Evolutionary conservation across 108 stramenopile species (phyloP), one percentile per base, ranked within the genome.

Genomic region (Aurantiochytrium sp.): DNA sequence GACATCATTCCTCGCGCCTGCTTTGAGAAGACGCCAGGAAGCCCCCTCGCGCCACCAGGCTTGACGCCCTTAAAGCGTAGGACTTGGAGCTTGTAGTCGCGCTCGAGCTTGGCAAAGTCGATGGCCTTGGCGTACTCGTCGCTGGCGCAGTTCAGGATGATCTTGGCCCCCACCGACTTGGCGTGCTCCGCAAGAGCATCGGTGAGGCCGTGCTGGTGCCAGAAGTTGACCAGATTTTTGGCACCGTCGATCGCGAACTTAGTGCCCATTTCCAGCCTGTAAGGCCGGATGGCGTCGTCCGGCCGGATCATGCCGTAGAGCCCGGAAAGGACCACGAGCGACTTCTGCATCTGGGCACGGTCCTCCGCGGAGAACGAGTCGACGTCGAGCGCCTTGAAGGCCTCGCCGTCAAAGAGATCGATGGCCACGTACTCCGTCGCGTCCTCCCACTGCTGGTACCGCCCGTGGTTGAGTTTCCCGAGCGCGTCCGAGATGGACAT

Each of bases 1-100:
- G 45, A n/a, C 73, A 81, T 81, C 73, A 81, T 81, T 6, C 73
- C 73, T 12, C 73, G 39, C 24, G 73, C 73, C 73, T 81, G 73
- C 45, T 81, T 81, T 12, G 73, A 41, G 2, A 41, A 81, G 19
- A 81, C 45, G 24, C 42, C 39, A 81, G 73, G 73, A 41, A 81
- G 39, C 19, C 73, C 42, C 10, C 73, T 6, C 30, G 42, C 73
- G 30, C 73, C 73, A 17, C 73, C 42, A 27, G 45, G 24, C 45
- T 81, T 81, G n/a, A 81, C 39, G 39, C 39, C 73, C 59, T 65
- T 65, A 2, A 41, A 81, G 30, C 45, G 42, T 22, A 81, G 3
- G 17, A 81, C 73, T 48, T 81, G 39, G 10, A 81, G 39, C 0
- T 24, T 24, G 30, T 48, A 24, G 39, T 81, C 73, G 10, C 32